Evolutionary conservation across 305 asterid genomes (phyloP), one percentile per base, ranked within the genome.

Genomic region (Fraxinus sp.): DNA sequence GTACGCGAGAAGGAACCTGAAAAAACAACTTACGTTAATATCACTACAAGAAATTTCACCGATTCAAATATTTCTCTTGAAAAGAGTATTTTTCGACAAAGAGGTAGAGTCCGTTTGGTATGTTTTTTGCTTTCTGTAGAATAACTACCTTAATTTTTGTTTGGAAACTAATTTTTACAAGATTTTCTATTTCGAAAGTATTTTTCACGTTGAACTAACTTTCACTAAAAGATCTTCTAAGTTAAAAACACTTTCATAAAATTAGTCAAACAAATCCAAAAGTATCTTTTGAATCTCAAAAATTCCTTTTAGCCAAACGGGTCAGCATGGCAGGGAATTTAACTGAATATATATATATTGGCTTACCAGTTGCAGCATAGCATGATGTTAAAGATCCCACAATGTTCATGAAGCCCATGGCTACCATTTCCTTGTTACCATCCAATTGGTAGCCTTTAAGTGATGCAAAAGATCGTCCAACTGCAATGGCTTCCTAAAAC

Each of bases 381-480:
- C 97, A 93, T 39, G 97, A 93, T 80, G 96, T 89, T 70, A 89
- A 82, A 75, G 97, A 93, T 83, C 97, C 97, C n/a, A 87, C 84
- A 28, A 93, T 74, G 86, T 93, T 93, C 94, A 91, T 92, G 73
- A 84, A 88, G 11, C 97, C 97, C 90, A 92, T 91, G 76, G 96
- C 93, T 3, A 89, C 80, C 97, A 93, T 93, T 90, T 93, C 97
- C 83, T 93, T 93, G 92, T 92, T 92, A 32, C 97, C 97, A 89
- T 93, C 97, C 30, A 93, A 79, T 9, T 90, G 90, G 83, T 93
- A 93, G 41, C 97, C 97, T 89, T 87, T 93, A 8, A 91, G 87
- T 20, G 94, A 86, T 4, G 97, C 97, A 77, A 93, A 93, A 24
- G 97, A 92, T 89, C 97, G 86, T 2, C 97, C 97, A 37, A 93